These are phyloP conservation scores for Agaricus subrufescens DNA, from an alignment of 768 basidiomycete species.

Conservation along the genomic window DNA sequence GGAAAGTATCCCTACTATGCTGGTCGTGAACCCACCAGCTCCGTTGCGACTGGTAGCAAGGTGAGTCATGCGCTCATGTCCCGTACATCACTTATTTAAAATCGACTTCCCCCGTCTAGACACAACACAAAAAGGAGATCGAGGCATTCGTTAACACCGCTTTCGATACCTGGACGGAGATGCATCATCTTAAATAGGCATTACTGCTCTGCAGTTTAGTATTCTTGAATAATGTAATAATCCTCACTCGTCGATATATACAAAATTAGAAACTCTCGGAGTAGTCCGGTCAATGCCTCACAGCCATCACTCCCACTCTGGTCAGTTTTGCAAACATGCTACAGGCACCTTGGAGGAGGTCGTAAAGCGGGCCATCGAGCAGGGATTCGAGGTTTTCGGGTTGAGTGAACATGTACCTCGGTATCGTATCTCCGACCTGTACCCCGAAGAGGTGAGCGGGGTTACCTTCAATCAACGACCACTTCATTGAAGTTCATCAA, in stretches of 20 bases:
- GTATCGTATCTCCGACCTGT: constrained; percentile 75
- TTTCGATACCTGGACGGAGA: constrained; percentile 29
- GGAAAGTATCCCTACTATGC: constrained; percentile 90
- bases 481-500: constrained; percentile 23
- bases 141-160: constrained; percentile 65
- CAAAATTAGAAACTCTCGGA: not conserved
- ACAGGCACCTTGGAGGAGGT: constrained; percentile 76
- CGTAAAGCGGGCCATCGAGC: constrained; percentile 71
- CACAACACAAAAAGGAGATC: constrained; percentile 88
- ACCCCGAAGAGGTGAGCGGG: constrained; percentile 86
- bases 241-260: not conserved
- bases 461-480: not conserved
- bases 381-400: constrained; percentile 79
- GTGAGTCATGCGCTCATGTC: constrained; percentile 28
- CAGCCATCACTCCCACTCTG: constrained; percentile 90
- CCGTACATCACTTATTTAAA: not conserved
- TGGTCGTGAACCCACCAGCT: constrained; percentile 88
- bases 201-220: not conserved
- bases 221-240: constrained; percentile 6
- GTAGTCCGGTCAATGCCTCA: constrained; percentile 35
- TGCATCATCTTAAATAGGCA: constrained; percentile 9
- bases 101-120: constrained; percentile 33
- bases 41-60: constrained; percentile 91
- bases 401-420: constrained; percentile 93
- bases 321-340: constrained; percentile 92